These are phyloP conservation scores for Cytauxzoon felis DNA, from an alignment of 169 alveolate species.

Conservation along the genomic window DNA sequence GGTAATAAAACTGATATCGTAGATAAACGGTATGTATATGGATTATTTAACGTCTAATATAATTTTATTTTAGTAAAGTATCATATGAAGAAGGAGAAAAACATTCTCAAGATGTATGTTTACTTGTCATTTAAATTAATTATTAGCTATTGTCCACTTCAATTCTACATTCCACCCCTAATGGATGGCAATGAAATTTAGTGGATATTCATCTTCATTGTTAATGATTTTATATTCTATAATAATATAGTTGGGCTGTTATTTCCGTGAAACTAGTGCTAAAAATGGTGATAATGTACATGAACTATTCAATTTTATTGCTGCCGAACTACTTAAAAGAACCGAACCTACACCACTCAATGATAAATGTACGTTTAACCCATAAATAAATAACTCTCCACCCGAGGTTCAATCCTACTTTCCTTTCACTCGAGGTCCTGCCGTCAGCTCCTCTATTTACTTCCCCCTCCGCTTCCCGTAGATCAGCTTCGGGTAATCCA, in stretches of 20 bases:
- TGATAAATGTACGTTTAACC: slow-evolving; percentile 45
- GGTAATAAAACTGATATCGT: slow-evolving; percentile 96
- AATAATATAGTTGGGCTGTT: slow-evolving; percentile 84
- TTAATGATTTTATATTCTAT: slow-evolving; percentile 59
- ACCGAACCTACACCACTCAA: slow-evolving; percentile 54
- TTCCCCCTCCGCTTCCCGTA: too few relatives aligned
- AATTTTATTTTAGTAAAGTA: slow-evolving; percentile 58
- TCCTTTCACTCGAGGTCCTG: background rate
- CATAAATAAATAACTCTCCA: background rate
- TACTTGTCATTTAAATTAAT: background rate
- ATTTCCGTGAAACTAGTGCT: slow-evolving; percentile 95
- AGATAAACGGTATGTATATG: slow-evolving; percentile 80
- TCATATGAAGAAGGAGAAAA: slow-evolving; percentile 91
- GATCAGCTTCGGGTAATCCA: too few relatives aligned
- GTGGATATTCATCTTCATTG: slow-evolving; percentile 47
- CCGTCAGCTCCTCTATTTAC: too few relatives aligned
- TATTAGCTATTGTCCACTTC: background rate
- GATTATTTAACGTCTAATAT: background rate
- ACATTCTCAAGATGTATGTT: slow-evolving; percentile 71
- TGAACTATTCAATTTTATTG: slow-evolving; percentile 48
- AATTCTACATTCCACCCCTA: background rate
- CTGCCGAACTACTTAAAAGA: slow-evolving; percentile 50
- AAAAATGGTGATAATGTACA: slow-evolving; percentile 91
- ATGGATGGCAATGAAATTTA: background rate
- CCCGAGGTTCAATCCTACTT: background rate